These are phyloP conservation scores for Epithemia pelagica DNA, from an alignment of 108 stramenopile genomes.

Conservation along the genomic window DNA sequence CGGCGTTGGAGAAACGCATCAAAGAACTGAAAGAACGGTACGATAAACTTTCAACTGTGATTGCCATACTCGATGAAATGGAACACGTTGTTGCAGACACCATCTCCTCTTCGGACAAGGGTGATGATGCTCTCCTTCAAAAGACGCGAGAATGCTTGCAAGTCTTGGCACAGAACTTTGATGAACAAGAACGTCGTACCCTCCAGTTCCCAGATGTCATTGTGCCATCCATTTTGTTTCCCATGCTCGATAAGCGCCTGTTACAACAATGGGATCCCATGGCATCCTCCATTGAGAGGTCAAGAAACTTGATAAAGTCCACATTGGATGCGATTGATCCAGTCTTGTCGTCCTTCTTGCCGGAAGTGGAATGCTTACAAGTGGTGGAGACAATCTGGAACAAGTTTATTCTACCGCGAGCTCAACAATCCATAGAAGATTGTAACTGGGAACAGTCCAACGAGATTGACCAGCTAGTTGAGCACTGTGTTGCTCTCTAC, in stretches of 20 bases:
- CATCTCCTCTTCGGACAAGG: background rate
- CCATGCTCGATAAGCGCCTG: conserved; percentile 35
- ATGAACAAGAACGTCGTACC: conserved; percentile 38
- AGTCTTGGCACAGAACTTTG: background rate
- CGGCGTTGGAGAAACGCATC: conserved; percentile 31
- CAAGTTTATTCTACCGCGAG: conserved; percentile 37
- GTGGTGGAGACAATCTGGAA: background rate
- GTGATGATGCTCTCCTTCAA: background rate
- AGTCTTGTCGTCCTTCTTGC: background rate
- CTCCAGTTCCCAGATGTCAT: conserved; percentile 53
- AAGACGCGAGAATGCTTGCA: background rate
- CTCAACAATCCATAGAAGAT: conserved; percentile 49
- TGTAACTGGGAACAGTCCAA: conserved; percentile 57
- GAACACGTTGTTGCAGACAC: conserved; percentile 18
- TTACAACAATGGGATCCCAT: conserved; percentile 47
- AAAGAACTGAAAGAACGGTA: conserved; percentile 23
- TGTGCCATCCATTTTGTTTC: conserved; percentile 58
- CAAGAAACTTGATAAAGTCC: background rate
- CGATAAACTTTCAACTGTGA: conserved; percentile 33
- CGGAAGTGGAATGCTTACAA: background rate
- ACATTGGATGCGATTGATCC: background rate
- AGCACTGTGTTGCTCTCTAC: conserved; percentile 31
- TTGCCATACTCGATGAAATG: conserved; percentile 29
- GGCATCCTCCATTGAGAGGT: conserved; percentile 19
- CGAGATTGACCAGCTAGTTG: conserved; percentile 28